A percentile compares a stretch with the other conserved stretches of the same genome.
These are phyloP conservation scores for Leucocoprinus sp. DNA, from an alignment of 768 basidiomycete genomes.

Conservation along the genomic window DNA sequence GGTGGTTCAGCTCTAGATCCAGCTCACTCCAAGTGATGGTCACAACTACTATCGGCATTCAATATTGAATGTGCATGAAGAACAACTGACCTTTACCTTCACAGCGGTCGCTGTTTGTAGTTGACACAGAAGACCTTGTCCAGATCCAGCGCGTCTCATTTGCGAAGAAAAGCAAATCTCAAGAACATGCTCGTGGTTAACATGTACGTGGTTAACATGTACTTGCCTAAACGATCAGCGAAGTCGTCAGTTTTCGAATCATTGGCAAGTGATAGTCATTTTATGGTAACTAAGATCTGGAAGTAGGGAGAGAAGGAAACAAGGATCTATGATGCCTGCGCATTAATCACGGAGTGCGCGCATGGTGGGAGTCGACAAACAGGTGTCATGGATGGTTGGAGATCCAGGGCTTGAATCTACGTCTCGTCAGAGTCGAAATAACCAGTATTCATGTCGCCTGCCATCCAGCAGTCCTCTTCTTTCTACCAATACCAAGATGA, in stretches of 20 bases:
- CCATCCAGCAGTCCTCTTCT: background rate
- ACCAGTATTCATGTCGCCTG: conserved; percentile 4
- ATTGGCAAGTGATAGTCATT: background rate
- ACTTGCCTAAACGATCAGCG: background rate
- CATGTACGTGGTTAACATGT: conserved; percentile 1
- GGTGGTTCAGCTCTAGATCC: conserved; percentile 5
- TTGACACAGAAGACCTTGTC: conserved; percentile 2
- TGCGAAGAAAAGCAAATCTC: conserved; percentile 7
- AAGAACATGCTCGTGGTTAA: background rate
- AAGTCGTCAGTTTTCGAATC: background rate
- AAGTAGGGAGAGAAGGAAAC: background rate
- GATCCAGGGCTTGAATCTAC: background rate
- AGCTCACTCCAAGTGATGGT: conserved; percentile 4
- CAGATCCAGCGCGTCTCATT: conserved; percentile 3
- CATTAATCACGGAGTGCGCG: conserved; percentile 7
- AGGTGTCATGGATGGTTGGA: too few relatives aligned
- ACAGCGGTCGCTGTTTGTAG: background rate
- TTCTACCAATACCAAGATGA: background rate
- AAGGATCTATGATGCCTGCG: background rate
- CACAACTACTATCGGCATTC: conserved; percentile 1
- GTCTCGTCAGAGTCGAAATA: conserved; percentile 2
- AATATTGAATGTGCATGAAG: conserved; percentile 1
- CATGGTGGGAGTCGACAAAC: too few relatives aligned
- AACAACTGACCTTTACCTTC: background rate
- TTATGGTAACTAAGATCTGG: background rate